A percentile compares a stretch with the other conserved stretches of the same genome.
Evolutionary conservation across 2,329 filamentous ascomycete species (phyloP).

Genomic region (Aspergillus sp.): DNA sequence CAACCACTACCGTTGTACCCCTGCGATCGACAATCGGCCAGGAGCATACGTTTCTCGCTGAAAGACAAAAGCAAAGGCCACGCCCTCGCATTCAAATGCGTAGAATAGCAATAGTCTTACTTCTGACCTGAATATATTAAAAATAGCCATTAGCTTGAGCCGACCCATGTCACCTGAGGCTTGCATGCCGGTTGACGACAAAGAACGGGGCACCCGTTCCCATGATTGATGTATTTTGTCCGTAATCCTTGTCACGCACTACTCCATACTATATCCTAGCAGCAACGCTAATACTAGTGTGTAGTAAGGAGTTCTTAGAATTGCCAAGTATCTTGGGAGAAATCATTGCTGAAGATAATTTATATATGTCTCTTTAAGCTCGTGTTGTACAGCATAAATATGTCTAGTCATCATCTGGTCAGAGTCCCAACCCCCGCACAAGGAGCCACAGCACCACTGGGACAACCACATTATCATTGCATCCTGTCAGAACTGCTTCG

Average conservation of each 20-base stretch:
- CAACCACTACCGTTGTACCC: neutral
- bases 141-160: neutral
- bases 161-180: neutral
- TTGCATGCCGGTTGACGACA: neutral
- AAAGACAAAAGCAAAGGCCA: neutral
- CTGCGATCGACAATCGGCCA: slow-evolving; percentile 9
- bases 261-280: neutral
- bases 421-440: slow-evolving; percentile 71
- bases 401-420: slow-evolving; percentile 17
- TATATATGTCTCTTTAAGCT: slow-evolving; percentile 4
- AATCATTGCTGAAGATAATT: neutral
- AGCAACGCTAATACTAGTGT: neutral
- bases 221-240: neutral
- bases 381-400: slow-evolving; percentile 11
- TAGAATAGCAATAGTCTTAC: neutral
- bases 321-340: neutral
- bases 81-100: neutral
- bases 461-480: slow-evolving; percentile 98
- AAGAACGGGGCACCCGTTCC: neutral
- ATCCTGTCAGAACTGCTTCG: slow-evolving; percentile 92
- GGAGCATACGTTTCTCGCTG: neutral
- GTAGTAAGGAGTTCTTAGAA: neutral
- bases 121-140: neutral
- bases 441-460: slow-evolving; percentile 91
- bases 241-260: neutral